A percentile compares a stretch with the other conserved stretches of the same genome.
These are phyloP conservation scores for Beauveria sp. DNA, from an alignment of 2,329 filamentous ascomycete species.

Conservation along the genomic window DNA sequence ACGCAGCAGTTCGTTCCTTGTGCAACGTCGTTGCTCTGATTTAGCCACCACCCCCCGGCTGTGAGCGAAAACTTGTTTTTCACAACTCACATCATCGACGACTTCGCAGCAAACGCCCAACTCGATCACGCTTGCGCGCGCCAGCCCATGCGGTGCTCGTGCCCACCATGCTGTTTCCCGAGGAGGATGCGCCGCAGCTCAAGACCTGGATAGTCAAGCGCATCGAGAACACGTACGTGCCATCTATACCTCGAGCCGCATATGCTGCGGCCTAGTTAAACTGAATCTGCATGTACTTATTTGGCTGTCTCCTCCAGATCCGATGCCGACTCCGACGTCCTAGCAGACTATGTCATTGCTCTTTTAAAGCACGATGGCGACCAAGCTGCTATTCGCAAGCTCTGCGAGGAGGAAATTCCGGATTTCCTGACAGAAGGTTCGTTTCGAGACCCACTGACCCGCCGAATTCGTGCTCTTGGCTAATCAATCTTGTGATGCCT, in stretches of 20 bases:
- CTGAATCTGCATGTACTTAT: constrained; percentile 7
- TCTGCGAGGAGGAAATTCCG: constrained; percentile 64
- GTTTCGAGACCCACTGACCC: not conserved
- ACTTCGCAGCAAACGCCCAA: not conserved
- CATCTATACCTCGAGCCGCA: constrained; percentile 8
- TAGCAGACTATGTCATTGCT: constrained; percentile 78
- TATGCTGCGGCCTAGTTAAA: not conserved
- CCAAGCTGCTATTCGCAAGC: constrained; percentile 53
- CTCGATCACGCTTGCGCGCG: not conserved
- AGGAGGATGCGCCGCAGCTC: constrained; percentile 54
- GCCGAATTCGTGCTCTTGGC: not conserved
- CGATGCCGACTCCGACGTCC: constrained; percentile 72
- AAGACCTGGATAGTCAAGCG: constrained; percentile 74
- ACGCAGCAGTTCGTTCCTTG: not conserved
- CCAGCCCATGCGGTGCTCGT: constrained; percentile 5
- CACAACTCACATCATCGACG: not conserved
- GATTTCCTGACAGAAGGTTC: constrained; percentile 65
- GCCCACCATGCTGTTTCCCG: constrained; percentile 51
- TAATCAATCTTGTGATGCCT: not conserved
- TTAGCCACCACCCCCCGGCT: not conserved
- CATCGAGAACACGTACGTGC: constrained; percentile 63
- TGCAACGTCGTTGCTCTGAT: not conserved
- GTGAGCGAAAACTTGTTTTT: not conserved
- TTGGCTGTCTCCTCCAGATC: constrained; percentile 41
- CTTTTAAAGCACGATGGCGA: constrained; percentile 64